phyloP scores from a whole-genome alignment of 2,329 filamentous ascomycete genomes.

The Aspergillus aculeatinus region DNA sequence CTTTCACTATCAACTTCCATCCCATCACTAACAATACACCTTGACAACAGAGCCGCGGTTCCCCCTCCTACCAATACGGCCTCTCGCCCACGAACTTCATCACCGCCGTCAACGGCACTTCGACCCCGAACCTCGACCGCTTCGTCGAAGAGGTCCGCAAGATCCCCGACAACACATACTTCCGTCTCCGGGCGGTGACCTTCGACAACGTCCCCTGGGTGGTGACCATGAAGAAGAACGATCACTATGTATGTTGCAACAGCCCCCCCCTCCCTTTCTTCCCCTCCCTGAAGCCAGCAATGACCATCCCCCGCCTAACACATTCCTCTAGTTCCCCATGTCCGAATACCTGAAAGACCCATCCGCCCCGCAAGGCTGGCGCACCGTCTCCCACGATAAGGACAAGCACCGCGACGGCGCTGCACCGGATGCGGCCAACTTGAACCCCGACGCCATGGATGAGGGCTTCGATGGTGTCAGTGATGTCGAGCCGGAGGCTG shows the following conservation, averaged over 20 bases:
- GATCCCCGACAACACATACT: constrained; percentile 97
- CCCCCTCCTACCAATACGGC: constrained; percentile 83
- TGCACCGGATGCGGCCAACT: constrained; percentile 40
- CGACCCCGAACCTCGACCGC: constrained; percentile 75
- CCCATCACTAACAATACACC: constrained; percentile 6
- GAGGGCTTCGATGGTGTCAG: constrained; percentile 40
- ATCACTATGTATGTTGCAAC: constrained; percentile 69
- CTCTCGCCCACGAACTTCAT: constrained; percentile 97
- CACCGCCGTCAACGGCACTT: constrained; percentile 86
- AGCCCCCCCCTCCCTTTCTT: too few relatives aligned
- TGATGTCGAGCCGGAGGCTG: constrained; percentile 39
- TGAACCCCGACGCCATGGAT: constrained; percentile 50
- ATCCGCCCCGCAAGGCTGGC: constrained; percentile 55
- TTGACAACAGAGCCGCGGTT: constrained; percentile 62
- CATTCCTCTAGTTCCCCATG: constrained; percentile 55
- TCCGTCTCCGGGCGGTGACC: constrained; percentile 93
- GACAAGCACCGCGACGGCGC: constrained; percentile 38
- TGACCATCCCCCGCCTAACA: neutral
- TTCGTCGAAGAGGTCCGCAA: constrained; percentile 80
- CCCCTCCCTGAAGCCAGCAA: too few relatives aligned
- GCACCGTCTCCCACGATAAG: constrained; percentile 55
- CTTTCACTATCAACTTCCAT: neutral
- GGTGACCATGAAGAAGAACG: constrained; percentile 99
- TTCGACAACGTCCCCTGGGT: constrained; percentile 99
- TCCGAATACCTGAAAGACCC: constrained; percentile 63